Base-by-base conservation (phyloP, 495 filamentous ascomycete genomes). In the Talaromyces ruber region DNA sequence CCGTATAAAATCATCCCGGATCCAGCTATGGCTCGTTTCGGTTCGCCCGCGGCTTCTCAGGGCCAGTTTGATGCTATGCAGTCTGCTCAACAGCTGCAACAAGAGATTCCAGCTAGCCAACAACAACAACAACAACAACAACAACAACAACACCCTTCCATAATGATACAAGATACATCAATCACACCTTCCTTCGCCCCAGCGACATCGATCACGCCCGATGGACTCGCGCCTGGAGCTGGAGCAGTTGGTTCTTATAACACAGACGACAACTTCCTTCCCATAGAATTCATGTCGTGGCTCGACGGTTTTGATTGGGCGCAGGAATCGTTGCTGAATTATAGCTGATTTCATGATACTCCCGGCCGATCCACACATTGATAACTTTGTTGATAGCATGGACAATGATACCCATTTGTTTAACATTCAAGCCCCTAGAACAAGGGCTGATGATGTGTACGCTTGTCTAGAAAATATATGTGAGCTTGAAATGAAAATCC, bases 261-360 rank as follows among this genome's bases (percentile, higher is more conserved):
- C 4, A 9, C 21, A 9, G 18, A 50, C 18, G 59, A 30, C 24
- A 52, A 30, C 39, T 32, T 52, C 14, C 21, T 29, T 30, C 6
- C 30, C 6, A 12, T 66, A 34, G 60, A 63, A 11, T 60, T 66
- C 18, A 61, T 61, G 64, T 43, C 58, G 4, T 63, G 60, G 26
- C 57, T 63, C 14, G 64, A 66, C 51, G 61, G 58, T 24, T 63
- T 66, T 29, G 64, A 66, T 29, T 66, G 61, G 58, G 61, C 59
- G 24, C 58, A 61, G 56, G 64, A 66, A 61, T 60, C 59, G 6
- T 21, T 60, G n/a, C 43, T 60, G n/a, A 57, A 57, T 22, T 57
- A 57, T 34, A 57, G 54, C 54, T 57, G 16, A 34, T 12, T 54
- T 16, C 14, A 39, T 39, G 12, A 1, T 47, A n/a, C n/a, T n/a